Evolutionary conservation across 2,329 filamentous ascomycete species (phyloP).

Genomic region (Stagonosporopsis vannaccii): DNA sequence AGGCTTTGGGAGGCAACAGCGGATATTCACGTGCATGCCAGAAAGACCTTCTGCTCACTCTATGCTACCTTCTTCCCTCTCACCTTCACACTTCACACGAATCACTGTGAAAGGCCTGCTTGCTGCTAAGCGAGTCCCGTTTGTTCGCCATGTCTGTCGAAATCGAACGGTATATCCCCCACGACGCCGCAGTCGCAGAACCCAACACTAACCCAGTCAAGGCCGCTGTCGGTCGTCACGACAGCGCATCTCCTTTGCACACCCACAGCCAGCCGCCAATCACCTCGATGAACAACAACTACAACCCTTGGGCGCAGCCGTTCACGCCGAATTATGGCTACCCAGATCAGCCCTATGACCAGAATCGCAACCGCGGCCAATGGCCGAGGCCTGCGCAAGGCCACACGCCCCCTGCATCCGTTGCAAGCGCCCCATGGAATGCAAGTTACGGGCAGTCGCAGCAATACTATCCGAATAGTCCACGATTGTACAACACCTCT

Average conservation of each 20-base stretch:
- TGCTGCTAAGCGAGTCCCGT: conserved; percentile 21
- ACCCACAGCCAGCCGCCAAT: conserved; percentile 13
- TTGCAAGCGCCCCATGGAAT: conserved; percentile 9
- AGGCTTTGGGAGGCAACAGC: conserved; percentile 14
- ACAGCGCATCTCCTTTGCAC: conserved; percentile 23
- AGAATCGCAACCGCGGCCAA: conserved; percentile 20
- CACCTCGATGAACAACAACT: conserved; percentile 31
- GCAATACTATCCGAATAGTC: conserved; percentile 18
- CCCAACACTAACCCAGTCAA: conserved; percentile 36
- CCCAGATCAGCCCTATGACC: conserved; percentile 18
- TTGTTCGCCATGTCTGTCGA: conserved; percentile 35
- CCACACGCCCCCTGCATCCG: conserved; percentile 13
- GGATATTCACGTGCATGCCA: conserved; percentile 13
- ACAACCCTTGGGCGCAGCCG: conserved; percentile 30
- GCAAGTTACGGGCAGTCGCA: conserved; percentile 16
- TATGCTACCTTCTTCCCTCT: conserved; percentile 17
- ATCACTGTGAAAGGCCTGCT: conserved; percentile 1
- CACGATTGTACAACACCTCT: conserved; percentile 18
- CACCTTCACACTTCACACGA: conserved; percentile 11
- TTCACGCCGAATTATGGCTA: conserved; percentile 25
- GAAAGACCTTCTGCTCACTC: conserved; percentile 4
- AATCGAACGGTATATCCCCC: conserved; percentile 38
- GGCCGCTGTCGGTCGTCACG: conserved; percentile 32
- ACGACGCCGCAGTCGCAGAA: conserved; percentile 32
- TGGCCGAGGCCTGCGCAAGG: conserved; percentile 8